phyloP scores from a whole-genome alignment of 1,284 basidiomycete species.

The Puccinia polysora region DNA sequence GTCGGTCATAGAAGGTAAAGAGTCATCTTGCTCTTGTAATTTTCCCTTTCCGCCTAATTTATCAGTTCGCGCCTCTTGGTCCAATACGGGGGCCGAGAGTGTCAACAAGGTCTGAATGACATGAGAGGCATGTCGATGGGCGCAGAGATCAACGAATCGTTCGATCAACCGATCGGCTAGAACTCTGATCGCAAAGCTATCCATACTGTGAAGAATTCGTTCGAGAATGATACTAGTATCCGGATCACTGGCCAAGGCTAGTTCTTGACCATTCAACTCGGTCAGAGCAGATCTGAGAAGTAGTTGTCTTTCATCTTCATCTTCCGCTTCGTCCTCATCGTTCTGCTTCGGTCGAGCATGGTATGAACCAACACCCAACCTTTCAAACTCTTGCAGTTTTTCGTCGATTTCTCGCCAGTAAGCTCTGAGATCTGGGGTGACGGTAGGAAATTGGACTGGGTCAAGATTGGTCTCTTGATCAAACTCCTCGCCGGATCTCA shows the following conservation, averaged over 20 bases:
- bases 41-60: conserved; percentile 53
- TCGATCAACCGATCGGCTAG: conserved; percentile 70
- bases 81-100: conserved; percentile 67
- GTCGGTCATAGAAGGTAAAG: conserved; percentile 66
- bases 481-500: conserved; percentile 20
- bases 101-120: conserved; percentile 80
- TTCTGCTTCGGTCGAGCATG: neutral
- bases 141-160: conserved; percentile 66
- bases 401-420: conserved; percentile 82
- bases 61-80: conserved; percentile 69
- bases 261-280: conserved; percentile 79
- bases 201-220: conserved; percentile 81
- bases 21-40: conserved; percentile 57
- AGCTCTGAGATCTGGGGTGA: conserved; percentile 80
- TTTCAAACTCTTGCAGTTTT: conserved; percentile 79
- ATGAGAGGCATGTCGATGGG: conserved; percentile 84
- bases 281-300: conserved; percentile 77
- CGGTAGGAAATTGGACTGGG: conserved; percentile 71
- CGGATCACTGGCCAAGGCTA: conserved; percentile 79
- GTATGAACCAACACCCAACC: conserved; percentile 49
- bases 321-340: conserved; percentile 45
- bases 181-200: conserved; percentile 82
- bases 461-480: conserved; percentile 57
- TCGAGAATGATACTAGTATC: conserved; percentile 84
- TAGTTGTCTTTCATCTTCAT: conserved; percentile 55